Conservation (phyloP, 2,329 filamentous ascomycete genomes). For the Cladorrhinum sp. region DNA sequence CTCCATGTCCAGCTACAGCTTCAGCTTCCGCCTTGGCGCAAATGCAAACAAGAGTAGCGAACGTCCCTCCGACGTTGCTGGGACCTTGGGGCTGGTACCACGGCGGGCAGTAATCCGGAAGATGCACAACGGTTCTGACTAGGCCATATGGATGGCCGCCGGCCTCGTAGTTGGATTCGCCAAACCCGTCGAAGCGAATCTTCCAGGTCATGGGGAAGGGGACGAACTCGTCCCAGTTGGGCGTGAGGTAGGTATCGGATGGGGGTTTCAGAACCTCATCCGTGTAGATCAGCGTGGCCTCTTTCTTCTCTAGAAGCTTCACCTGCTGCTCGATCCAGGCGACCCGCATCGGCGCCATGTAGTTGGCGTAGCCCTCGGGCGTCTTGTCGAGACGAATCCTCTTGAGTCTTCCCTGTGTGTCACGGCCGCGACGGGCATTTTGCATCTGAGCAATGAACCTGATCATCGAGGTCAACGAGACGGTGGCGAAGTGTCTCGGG, state of each 20-base stretch:
- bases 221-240: conserved; percentile 17
- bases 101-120: no score
- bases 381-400: conserved; percentile 6
- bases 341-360: conserved; percentile 16
- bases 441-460: conserved; percentile 7
- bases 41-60: no score
- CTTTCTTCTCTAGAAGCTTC: neutral
- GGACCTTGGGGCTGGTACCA: no score
- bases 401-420: conserved; percentile 16
- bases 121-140: no score
- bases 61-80: no score
- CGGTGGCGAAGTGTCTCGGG: conserved; percentile 4
- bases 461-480: conserved; percentile 12
- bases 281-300: neutral
- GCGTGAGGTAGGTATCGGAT: conserved; percentile 15
- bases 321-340: neutral
- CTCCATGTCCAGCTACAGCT: no score
- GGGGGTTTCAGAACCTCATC: conserved; percentile 3
- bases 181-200: conserved; percentile 16
- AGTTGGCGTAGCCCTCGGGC: conserved; percentile 10
- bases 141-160: no score
- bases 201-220: conserved; percentile 21
- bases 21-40: no score
- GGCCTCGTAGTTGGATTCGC: conserved; percentile 15
- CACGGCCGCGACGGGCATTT: conserved; percentile 14